These are phyloP conservation scores for Wickerhamomyces canadensis DNA, from an alignment of 805 yeast genomes.

Conservation along the genomic window DNA sequence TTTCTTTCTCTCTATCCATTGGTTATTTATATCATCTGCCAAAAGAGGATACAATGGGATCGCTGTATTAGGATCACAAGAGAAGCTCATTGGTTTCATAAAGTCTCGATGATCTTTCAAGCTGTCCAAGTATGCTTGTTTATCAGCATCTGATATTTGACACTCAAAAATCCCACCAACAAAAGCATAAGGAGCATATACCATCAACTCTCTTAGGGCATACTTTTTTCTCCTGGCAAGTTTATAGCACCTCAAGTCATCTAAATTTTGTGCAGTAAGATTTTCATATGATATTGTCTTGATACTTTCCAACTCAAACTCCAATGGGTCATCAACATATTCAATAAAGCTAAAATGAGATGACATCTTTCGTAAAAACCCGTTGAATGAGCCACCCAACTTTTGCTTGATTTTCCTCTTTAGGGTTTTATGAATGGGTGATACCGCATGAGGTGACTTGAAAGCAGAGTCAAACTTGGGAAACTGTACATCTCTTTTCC, in stretches of 20 bases:
- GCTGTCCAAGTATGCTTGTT: constrained; percentile 19
- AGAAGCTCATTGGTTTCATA: constrained; percentile 18
- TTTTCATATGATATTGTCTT: constrained; percentile 8
- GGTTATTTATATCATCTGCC: constrained; percentile 48
- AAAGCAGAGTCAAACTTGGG: constrained; percentile 3
- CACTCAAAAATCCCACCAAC: constrained; percentile 64
- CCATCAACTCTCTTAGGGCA: constrained; percentile 36
- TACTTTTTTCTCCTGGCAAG: constrained; percentile 54
- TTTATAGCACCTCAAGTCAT: constrained; percentile 42
- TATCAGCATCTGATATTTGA: constrained; percentile 28
- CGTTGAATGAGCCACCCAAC: constrained; percentile 7
- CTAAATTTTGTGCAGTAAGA: constrained; percentile 11
- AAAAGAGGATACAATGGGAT: constrained; percentile 49
- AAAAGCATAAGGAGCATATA: constrained; percentile 51
- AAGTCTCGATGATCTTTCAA: constrained; percentile 7
- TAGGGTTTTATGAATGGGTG: neutral
- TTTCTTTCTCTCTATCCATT: constrained; percentile 36
- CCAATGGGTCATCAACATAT: constrained; percentile 14
- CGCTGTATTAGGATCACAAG: constrained; percentile 32
- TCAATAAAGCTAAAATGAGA: constrained; percentile 13
- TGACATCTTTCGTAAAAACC: constrained; percentile 8
- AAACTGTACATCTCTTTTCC: neutral
- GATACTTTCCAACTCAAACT: constrained; percentile 12
- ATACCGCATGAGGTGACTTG: constrained; percentile 8
- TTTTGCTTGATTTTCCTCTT: constrained; percentile 1